Conservation (phyloP, 2,329 filamentous ascomycete species). For the Phyllosticta citriasiana region DNA sequence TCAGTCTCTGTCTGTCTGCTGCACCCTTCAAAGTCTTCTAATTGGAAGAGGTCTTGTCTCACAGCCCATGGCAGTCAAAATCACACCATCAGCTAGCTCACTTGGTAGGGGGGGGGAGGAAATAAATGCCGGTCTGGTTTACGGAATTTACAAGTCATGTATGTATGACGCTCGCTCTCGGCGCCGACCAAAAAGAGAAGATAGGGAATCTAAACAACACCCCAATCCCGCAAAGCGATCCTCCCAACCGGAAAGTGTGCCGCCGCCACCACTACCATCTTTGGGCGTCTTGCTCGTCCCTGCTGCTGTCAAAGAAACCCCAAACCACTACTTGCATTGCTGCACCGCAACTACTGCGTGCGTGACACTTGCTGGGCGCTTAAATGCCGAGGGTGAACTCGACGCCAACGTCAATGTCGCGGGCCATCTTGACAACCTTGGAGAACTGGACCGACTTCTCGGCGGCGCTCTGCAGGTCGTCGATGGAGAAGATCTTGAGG, state of each 20-base stretch:
- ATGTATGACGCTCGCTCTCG: background rate
- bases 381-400: conserved; percentile 62
- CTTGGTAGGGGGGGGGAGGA: background rate
- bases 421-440: conserved; percentile 97
- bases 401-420: conserved; percentile 94
- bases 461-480: conserved; percentile 91
- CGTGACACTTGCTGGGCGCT: conserved; percentile 10
- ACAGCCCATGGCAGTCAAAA: background rate
- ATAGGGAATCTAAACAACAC: background rate
- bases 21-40: too few species aligned
- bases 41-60: too few species aligned
- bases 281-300: too few species aligned
- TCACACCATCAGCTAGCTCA: background rate
- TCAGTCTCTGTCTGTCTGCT: too few species aligned
- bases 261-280: background rate
- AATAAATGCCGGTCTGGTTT: background rate
- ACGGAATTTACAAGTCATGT: background rate
- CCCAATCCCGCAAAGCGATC: background rate
- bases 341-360: background rate
- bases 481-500: conserved; percentile 99
- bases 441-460: conserved; percentile 99
- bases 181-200: background rate
- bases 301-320: background rate
- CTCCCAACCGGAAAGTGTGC: background rate
- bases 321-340: background rate